These are phyloP conservation scores for Pyricularia grisea DNA, from an alignment of 2,329 filamentous ascomycete species.

Conservation along the genomic window DNA sequence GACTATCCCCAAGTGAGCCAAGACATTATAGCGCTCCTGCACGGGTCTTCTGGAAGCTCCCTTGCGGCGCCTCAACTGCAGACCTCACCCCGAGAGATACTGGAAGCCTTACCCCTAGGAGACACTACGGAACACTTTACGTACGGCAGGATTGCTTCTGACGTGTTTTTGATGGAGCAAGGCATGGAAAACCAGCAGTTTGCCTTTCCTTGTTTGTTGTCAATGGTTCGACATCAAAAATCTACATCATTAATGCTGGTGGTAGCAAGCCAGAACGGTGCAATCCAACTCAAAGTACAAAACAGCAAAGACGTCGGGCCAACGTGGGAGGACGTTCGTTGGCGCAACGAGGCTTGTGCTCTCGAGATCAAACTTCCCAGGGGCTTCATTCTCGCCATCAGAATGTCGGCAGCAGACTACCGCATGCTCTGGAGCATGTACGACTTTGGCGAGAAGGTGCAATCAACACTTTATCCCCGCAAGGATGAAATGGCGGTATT, in stretches of 20 bases:
- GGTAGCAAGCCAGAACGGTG: conserved; percentile 70
- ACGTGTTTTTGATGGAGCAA: conserved; percentile 65
- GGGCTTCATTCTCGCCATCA: conserved; percentile 63
- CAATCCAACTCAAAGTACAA: conserved; percentile 67
- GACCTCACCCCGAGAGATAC: conserved; percentile 39
- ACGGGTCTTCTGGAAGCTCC: conserved; percentile 43
- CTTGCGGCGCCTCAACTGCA: conserved; percentile 38
- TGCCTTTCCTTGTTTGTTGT: conserved; percentile 64
- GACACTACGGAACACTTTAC: conserved; percentile 67
- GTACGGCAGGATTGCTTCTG: conserved; percentile 69
- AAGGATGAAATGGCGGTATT: conserved; percentile 63
- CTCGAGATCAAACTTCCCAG: conserved; percentile 65
- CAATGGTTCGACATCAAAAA: conserved; percentile 60
- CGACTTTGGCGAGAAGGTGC: conserved; percentile 72
- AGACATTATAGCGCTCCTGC: conserved; percentile 61
- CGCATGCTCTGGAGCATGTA: conserved; percentile 73
- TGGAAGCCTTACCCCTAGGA: conserved; percentile 65
- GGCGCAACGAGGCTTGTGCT: conserved; percentile 58
- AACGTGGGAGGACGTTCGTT: conserved; percentile 74
- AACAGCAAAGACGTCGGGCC: conserved; percentile 57
- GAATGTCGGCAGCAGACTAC: conserved; percentile 69
- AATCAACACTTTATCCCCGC: conserved; percentile 58
- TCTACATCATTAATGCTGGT: conserved; percentile 64
- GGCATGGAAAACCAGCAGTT: conserved; percentile 60
- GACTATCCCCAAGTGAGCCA: conserved; percentile 65